Evolutionary conservation across 768 basidiomycete genomes (phyloP).

Genomic region (Lentinula sp.): DNA sequence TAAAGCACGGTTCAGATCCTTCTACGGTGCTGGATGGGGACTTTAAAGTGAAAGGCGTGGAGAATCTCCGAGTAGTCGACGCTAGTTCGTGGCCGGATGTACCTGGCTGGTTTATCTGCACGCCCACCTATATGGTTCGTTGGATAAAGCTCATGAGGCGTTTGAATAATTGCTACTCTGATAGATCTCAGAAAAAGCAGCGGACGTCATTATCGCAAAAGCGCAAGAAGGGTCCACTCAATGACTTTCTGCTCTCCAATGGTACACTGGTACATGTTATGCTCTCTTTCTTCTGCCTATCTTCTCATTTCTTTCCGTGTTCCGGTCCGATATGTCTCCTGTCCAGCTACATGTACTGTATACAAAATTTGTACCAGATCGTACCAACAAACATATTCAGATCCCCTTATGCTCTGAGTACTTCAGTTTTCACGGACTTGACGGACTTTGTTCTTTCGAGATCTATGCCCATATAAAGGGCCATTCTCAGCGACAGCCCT

Average conservation of each 20-base stretch:
- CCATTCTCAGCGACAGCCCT: neutral
- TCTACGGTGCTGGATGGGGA: slow-evolving; percentile 23
- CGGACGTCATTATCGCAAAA: slow-evolving; percentile 18
- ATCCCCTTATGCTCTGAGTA: neutral
- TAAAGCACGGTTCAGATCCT: slow-evolving; percentile 11
- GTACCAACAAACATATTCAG: neutral
- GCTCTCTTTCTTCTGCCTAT: neutral
- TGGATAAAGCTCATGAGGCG: neutral
- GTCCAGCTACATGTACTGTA: neutral
- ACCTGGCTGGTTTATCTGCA: slow-evolving; percentile 25
- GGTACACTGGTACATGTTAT: neutral
- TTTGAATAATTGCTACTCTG: neutral
- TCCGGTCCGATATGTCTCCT: neutral
- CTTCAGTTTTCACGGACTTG: neutral
- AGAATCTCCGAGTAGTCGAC: slow-evolving; percentile 23
- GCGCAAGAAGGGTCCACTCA: neutral
- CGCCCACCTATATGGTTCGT: slow-evolving; percentile 24
- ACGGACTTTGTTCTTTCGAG: neutral
- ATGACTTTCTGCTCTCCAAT: neutral
- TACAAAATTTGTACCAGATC: neutral
- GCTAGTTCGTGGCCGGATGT: slow-evolving; percentile 23
- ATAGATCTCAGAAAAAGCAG: slow-evolving; percentile 25
- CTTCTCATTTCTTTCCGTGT: neutral
- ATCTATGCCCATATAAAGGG: neutral
- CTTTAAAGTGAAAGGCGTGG: slow-evolving; percentile 23